A percentile compares a stretch with the other conserved stretches of the same genome.
phyloP scores from a whole-genome alignment of 2,329 filamentous ascomycete genomes.

The Penicillium sp. region DNA sequence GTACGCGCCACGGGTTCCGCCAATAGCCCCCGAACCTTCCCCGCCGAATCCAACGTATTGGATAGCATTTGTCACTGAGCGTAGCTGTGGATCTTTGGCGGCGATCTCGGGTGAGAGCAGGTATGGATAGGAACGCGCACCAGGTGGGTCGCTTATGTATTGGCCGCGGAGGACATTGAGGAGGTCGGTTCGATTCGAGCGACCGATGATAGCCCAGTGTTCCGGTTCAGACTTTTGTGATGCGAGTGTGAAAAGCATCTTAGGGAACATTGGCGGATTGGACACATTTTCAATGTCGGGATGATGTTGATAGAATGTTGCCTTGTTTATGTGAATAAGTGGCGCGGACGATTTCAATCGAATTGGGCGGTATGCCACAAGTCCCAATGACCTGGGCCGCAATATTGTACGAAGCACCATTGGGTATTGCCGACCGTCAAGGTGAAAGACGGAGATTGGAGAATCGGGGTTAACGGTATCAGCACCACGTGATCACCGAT shows the following conservation, averaged over 20 bases:
- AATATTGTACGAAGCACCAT: slow-evolving; percentile 20
- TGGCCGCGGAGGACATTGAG: slow-evolving; percentile 76
- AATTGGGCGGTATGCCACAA: background rate
- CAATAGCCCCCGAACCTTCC: slow-evolving; percentile 58
- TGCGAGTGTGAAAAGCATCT: slow-evolving; percentile 70
- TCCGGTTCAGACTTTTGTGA: slow-evolving; percentile 19
- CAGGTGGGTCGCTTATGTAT: slow-evolving; percentile 73
- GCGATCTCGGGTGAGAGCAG: slow-evolving; percentile 66
- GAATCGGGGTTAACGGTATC: slow-evolving; percentile 1
- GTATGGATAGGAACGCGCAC: slow-evolving; percentile 75
- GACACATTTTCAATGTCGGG: slow-evolving; percentile 54
- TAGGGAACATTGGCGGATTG: slow-evolving; percentile 71
- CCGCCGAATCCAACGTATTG: slow-evolving; percentile 89
- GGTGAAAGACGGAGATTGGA: slow-evolving; percentile 4
- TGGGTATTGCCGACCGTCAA: background rate
- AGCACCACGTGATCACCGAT: background rate
- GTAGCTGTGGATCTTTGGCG: slow-evolving; percentile 51
- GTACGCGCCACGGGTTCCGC: slow-evolving; percentile 68
- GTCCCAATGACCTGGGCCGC: slow-evolving; percentile 9
- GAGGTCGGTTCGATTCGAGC: slow-evolving; percentile 79
- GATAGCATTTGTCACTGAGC: slow-evolving; percentile 68
- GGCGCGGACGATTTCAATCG: slow-evolving; percentile 41
- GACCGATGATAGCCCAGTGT: slow-evolving; percentile 78
- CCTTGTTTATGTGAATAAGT: slow-evolving; percentile 72
- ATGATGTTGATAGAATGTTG: slow-evolving; percentile 79